Base-by-base conservation (phyloP, 129 eudicot genomes). In the Artemisia argyi region DNA sequence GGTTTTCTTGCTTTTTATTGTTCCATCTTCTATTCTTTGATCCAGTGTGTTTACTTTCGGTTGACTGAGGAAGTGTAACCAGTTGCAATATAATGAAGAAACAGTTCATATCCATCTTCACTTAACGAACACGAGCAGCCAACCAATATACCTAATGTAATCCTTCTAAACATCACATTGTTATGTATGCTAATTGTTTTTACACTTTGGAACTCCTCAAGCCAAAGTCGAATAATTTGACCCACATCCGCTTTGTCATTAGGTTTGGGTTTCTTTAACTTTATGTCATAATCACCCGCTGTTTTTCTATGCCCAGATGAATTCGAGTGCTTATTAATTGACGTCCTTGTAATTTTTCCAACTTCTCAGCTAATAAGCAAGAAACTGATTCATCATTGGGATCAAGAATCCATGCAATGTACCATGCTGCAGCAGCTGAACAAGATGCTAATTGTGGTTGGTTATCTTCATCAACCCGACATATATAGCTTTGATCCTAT, bases 21-120 rank as follows among this genome's bases (percentile, higher is more conserved):
- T 80, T 80, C 78, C 51, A 1, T 60, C 76, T 75, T 61, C 56
- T 75, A 52, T 68, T 78, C 76, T 69, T 77, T 50, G 59, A 66
- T 66, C 87, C 78, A 18, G 64, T 53, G 50, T 30, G n/a, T 69
- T 71, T 69, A 71, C 69, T 70, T 48, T 64, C 74, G 64, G 66
- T 42, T 46, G 81, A 77, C 16, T 56, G 73, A 4, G 77, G 61
- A 68, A 79, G 44, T 20, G 22, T 79, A 53, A 53, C 97, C 95
- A 35, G 85, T 87, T 71, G 91, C 87, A 83, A 81, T 85, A 80
- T 81, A 90, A 73, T 87, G 97, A 80, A 90, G 85, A 83, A 87
- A 74, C 74, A 68, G 62, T 46, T 84, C 90, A 66, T 81, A 87
- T 35, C 73, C 89, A 24, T 78, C 87, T 59, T 80, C 84, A 47